These are phyloP conservation scores for Cucumis hystrix DNA, from an alignment of 306 rosid genomes.

Conservation along the genomic window DNA sequence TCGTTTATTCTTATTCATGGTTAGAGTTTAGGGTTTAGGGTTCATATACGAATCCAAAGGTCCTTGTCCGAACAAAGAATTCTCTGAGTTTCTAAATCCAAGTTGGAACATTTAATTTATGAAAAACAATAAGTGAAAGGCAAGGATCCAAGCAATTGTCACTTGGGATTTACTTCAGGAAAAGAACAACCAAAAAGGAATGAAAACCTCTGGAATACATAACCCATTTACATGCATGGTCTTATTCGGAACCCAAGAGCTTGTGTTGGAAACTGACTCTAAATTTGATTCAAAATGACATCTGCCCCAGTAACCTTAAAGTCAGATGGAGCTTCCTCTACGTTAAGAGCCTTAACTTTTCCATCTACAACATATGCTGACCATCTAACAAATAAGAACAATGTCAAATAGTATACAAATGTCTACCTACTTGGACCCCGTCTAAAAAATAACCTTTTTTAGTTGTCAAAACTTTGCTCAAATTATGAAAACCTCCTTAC, in stretches of 20 bases:
- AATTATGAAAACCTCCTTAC: background rate
- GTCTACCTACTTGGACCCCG: background rate
- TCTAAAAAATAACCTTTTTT: background rate
- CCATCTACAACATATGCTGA: conserved; percentile 91
- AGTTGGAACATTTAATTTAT: background rate
- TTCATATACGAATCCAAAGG: background rate
- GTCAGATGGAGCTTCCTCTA: conserved; percentile 95
- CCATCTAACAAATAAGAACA: conserved; percentile 46
- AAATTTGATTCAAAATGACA: conserved; percentile 72
- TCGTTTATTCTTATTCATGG: background rate
- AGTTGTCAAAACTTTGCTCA: background rate
- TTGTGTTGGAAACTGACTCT: conserved; percentile 10
- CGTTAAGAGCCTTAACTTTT: conserved; percentile 50
- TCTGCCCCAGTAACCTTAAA: conserved; percentile 88
- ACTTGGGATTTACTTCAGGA: background rate
- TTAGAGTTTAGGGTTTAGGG: too few species aligned
- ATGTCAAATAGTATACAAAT: background rate
- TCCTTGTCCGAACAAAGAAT: background rate
- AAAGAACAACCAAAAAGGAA: background rate
- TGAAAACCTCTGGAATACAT: background rate
- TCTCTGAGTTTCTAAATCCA: background rate
- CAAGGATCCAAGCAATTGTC: background rate
- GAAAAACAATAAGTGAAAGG: background rate
- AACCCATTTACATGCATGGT: background rate
- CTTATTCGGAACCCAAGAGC: background rate